A percentile compares a stretch with the other conserved stretches of the same genome.
phyloP scores from a whole-genome alignment of 805 yeast species.

The Candida tammaniensis region DNA sequence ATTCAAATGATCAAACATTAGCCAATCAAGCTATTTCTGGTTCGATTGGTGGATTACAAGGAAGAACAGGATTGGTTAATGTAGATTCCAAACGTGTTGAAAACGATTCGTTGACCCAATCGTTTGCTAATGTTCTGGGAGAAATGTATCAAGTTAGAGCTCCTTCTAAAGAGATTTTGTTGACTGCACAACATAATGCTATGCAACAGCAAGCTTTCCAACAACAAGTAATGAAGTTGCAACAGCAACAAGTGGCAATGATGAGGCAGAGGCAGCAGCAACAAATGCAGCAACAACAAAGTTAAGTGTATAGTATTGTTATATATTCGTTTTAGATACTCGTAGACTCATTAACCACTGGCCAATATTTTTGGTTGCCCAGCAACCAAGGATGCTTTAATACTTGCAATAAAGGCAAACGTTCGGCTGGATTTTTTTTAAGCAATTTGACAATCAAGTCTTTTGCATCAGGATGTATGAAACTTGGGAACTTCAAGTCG shows the following conservation, averaged over 20 bases:
- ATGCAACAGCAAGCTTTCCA: constrained; percentile 45
- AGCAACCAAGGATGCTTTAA: constrained; percentile 81
- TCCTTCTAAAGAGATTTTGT: constrained; percentile 41
- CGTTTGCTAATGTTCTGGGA: constrained; percentile 61
- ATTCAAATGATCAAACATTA: constrained; percentile 33
- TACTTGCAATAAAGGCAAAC: constrained; percentile 62
- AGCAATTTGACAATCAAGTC: constrained; percentile 67
- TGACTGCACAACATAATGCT: constrained; percentile 41
- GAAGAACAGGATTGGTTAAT: constrained; percentile 75
- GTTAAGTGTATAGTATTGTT: constrained; percentile 7
- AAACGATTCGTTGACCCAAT: constrained; percentile 30
- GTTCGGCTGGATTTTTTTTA: constrained; percentile 63
- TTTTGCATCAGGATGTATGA: constrained; percentile 68
- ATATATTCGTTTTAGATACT: constrained; percentile 1
- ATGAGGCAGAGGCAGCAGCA: constrained; percentile 25
- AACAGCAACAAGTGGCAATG: constrained; percentile 32
- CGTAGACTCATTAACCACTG: constrained; percentile 13
- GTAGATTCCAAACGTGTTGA: constrained; percentile 42
- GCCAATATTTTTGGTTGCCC: constrained; percentile 65
- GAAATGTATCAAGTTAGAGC: constrained; percentile 47
- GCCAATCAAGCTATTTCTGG: constrained; percentile 49
- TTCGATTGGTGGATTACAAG: constrained; percentile 70
- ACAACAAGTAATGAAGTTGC: constrained; percentile 39
- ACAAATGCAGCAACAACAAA: constrained; percentile 4
- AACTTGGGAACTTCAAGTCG: constrained; percentile 71